Evolutionary conservation across 2,329 filamentous ascomycete species (phyloP).

Genomic region (Arthrobotrys megalospora): DNA sequence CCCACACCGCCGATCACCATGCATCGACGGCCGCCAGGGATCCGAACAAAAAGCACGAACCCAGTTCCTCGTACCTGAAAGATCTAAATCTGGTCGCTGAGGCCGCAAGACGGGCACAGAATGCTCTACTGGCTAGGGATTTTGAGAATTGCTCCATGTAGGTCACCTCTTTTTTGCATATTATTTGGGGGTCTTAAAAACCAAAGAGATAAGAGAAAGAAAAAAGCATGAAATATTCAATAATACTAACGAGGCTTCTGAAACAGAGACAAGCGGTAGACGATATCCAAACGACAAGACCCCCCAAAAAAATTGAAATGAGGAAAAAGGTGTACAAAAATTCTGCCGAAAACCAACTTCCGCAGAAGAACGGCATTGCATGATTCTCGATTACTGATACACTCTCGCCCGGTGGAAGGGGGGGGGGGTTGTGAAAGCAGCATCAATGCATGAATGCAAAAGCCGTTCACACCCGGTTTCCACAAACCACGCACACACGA

Average conservation of each 20-base stretch:
- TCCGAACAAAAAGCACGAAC: conserved; percentile 55
- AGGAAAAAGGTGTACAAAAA: conserved; percentile 7
- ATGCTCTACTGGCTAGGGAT: conserved; percentile 55
- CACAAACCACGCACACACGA: background rate
- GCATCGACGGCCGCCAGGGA: conserved; percentile 26
- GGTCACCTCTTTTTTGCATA: background rate
- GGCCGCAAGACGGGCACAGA: conserved; percentile 56
- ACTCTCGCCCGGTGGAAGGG: background rate
- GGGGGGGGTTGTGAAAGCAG: background rate
- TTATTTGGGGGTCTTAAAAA: background rate
- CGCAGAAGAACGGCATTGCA: conserved; percentile 21
- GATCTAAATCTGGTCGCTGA: conserved; percentile 57
- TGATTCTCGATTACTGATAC: conserved; percentile 26
- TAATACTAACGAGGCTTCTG: background rate
- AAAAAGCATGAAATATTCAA: background rate
- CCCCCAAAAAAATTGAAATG: background rate
- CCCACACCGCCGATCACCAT: conserved; percentile 55
- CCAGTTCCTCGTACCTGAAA: conserved; percentile 57
- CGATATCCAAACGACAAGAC: background rate
- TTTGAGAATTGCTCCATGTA: conserved; percentile 59
- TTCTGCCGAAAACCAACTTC: conserved; percentile 10
- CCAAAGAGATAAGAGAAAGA: conserved; percentile 29
- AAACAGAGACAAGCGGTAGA: conserved; percentile 37
- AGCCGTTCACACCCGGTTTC: conserved; percentile 20
- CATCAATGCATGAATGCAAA: background rate